Evolutionary conservation across 306 rosid genomes (phyloP).

Genomic region (Vachellia pachyceras): DNA sequence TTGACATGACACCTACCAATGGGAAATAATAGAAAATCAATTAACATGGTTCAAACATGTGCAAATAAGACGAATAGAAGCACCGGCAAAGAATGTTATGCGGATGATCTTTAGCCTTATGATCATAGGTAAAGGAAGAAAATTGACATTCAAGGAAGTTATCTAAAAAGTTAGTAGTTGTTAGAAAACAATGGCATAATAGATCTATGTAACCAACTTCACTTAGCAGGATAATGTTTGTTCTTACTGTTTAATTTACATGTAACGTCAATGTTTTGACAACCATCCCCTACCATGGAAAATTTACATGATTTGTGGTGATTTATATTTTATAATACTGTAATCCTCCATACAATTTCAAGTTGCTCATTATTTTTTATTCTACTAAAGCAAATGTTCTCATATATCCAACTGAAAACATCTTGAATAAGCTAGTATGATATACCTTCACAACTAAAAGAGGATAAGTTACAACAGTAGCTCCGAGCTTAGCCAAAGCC

Average conservation of each 20-base stretch:
- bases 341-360: neutral
- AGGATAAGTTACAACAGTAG: constrained; percentile 93
- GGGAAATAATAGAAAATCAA: neutral
- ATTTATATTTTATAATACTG: constrained; percentile 8
- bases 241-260: neutral
- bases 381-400: neutral
- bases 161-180: neutral
- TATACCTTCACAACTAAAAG: constrained; percentile 92
- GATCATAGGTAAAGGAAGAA: neutral
- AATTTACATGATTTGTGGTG: neutral
- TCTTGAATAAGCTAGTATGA: constrained; percentile 2
- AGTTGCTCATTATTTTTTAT: constrained; percentile 12
- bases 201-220: neutral
- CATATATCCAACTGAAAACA: constrained; percentile 15
- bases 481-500: constrained; percentile 96
- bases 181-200: neutral
- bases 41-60: neutral
- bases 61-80: neutral
- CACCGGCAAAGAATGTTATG: neutral
- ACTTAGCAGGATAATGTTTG: neutral
- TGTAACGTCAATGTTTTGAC: constrained; percentile 18
- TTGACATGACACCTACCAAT: neutral
- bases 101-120: neutral
- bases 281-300: constrained; percentile 9
- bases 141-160: neutral